Base-by-base conservation (phyloP, 805 yeast genomes). In the Metschnikowia aberdeeniae region DNA sequence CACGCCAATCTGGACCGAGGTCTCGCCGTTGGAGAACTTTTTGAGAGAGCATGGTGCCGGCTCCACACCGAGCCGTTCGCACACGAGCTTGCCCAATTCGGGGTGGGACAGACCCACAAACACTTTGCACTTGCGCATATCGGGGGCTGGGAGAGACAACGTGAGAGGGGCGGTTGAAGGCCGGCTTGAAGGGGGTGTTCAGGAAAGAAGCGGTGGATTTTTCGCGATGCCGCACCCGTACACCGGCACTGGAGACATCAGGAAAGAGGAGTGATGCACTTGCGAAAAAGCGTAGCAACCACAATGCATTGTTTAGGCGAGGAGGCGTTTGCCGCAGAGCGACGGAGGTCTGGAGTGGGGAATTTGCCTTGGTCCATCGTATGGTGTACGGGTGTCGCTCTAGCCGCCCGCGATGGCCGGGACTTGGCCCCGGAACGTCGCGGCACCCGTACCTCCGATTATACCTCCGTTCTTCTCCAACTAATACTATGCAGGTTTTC, bases 41-140 rank as follows among this genome's bases (percentile, higher is more conserved):
- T 86, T 85, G 56, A 92, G 73, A 8, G 93, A 81, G 61, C 95
- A 88, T 26, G 96, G 95, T 26, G 97, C 98, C 9, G 96, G 89
- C 59, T 88, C 87, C 35, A 89, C 89, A 30, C 98, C 98, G 35
- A 93, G 72, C 44, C 90, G 76, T 49, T 87, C 88, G 68, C 99
- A 93, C 36, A 93, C 95, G 51, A 88, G 75, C 50, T 80, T 75
- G 33, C 99, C 99, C 57, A 93, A 76, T 62, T 89, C 96, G 11
- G 97, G 97, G 67, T 93, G 99, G 44, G 98, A 90, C 49, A 87
- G 82, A 37, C 99, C 99, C 46, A 93, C 95, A 66, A 93, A 93
- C 36, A 93, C 88, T 67, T 93, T 92, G 62, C 97, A 89, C 82
- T 90, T 89, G 68, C 98, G 89, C 99, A 93, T 93, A 36, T 31